These are phyloP conservation scores for Penicillium corylophilum DNA, from an alignment of 2,329 filamentous ascomycete genomes.

Conservation along the genomic window DNA sequence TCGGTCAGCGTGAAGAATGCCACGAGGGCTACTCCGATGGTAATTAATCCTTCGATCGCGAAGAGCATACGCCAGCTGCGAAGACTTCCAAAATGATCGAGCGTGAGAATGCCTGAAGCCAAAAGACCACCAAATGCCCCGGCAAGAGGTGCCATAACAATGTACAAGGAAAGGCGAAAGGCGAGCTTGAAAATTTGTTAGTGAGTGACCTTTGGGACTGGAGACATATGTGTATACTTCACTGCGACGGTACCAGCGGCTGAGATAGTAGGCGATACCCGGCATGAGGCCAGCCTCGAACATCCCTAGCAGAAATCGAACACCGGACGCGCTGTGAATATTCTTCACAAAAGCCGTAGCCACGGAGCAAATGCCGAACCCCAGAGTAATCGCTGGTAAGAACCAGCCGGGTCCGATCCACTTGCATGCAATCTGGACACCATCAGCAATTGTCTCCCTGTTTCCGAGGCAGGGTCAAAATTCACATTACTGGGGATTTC, in stretches of 20 bases:
- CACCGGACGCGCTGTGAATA: constrained; percentile 54
- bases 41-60: constrained; percentile 68
- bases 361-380: constrained; percentile 64
- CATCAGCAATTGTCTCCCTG: background rate
- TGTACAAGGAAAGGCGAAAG: constrained; percentile 66
- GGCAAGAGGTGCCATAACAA: constrained; percentile 68
- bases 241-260: constrained; percentile 67
- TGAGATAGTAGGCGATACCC: constrained; percentile 71
- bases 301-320: constrained; percentile 66
- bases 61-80: constrained; percentile 69
- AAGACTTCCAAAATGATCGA: constrained; percentile 59
- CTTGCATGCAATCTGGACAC: constrained; percentile 59
- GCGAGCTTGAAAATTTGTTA: constrained; percentile 44
- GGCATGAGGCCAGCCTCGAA: constrained; percentile 75
- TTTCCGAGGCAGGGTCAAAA: background rate
- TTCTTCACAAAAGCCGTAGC: constrained; percentile 65
- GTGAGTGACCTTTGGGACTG: too few species aligned
- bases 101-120: constrained; percentile 61
- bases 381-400: constrained; percentile 60
- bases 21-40: constrained; percentile 57
- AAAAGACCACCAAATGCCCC: constrained; percentile 71
- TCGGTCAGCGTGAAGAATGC: constrained; percentile 67
- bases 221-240: constrained; percentile 42
- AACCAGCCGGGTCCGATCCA: constrained; percentile 71
- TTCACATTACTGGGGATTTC: constrained; percentile 63